Percentiles rank a stretch among this genome's conserved stretches.
Conservation (phyloP, 495 filamentous ascomycete species). For the Hypoxylon fuscum region DNA sequence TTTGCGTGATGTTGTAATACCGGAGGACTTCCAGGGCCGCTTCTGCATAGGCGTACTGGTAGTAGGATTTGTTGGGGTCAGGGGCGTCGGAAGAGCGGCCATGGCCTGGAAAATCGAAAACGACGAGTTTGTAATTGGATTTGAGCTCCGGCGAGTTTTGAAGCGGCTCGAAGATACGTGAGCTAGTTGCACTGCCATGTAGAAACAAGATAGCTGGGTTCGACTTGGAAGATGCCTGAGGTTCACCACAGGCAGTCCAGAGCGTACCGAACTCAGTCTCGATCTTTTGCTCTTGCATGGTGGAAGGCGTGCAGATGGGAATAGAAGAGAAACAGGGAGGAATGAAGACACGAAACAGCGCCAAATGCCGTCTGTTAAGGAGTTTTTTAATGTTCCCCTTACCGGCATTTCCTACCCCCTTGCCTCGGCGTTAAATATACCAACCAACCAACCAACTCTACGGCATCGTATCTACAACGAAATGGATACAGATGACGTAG, state of each 20-base stretch:
- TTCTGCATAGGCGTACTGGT: conserved; percentile 3
- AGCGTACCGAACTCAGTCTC: conserved; percentile 2
- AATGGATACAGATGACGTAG: background rate
- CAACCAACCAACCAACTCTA: background rate
- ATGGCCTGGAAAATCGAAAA: conserved; percentile 1
- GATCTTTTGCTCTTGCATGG: conserved; percentile 5
- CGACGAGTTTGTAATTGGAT: conserved; percentile 4
- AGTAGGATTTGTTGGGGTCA: conserved; percentile 1
- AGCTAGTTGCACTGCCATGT: conserved; percentile 2
- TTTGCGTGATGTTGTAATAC: conserved; percentile 4
- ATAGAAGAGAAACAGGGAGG: conserved; percentile 9
- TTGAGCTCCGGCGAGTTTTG: conserved; percentile 1
- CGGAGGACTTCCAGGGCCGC: conserved; percentile 2
- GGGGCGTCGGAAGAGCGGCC: conserved; percentile 1
- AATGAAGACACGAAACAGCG: conserved; percentile 4
- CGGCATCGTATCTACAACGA: conserved; percentile 1
- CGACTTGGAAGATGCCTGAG: conserved; percentile 3
- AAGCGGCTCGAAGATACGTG: conserved; percentile 2
- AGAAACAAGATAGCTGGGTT: conserved; percentile 2
- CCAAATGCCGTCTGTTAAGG: background rate
- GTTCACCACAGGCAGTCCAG: conserved; percentile 3
- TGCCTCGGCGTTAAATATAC: conserved; percentile 2
- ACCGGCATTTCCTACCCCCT: background rate
- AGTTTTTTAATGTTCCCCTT: background rate
- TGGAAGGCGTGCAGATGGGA: conserved; percentile 1